phyloP scores from a whole-genome alignment of 139 green algal genomes.

The Asterochloris erici region DNA sequence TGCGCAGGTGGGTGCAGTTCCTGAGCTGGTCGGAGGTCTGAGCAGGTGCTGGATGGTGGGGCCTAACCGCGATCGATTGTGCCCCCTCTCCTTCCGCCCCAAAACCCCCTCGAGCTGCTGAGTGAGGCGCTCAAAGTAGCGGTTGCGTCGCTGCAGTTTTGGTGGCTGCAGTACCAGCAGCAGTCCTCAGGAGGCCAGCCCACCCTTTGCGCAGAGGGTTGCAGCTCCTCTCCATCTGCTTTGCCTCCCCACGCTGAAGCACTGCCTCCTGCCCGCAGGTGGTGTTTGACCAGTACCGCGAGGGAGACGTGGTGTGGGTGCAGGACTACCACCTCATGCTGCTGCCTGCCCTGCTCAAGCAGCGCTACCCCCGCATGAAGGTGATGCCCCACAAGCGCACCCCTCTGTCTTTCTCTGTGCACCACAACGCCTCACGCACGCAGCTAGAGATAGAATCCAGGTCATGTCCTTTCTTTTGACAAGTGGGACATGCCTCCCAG shows the following conservation, averaged over 20 bases:
- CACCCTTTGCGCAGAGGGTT: no score
- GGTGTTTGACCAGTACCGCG: conserved; percentile 70
- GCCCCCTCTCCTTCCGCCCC: neutral
- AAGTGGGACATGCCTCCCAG: no score
- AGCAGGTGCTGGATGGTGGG: neutral
- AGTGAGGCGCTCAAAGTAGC: no score
- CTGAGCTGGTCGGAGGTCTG: no score
- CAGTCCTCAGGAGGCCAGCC: no score
- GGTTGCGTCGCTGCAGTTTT: no score
- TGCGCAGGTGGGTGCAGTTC: conserved; percentile 22
- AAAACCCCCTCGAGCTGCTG: neutral
- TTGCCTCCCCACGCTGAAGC: neutral
- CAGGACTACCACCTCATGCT: conserved; percentile 98
- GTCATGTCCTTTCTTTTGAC: no score
- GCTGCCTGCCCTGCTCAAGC: conserved; percentile 87
- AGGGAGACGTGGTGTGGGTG: conserved; percentile 85
- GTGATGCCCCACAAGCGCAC: conserved; percentile 22
- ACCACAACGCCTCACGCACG: no score
- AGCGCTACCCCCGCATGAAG: conserved; percentile 70
- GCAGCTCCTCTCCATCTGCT: no score
- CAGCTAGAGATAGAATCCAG: no score
- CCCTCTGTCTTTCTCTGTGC: no score
- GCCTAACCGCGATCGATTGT: neutral
- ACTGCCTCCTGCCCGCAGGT: conserved; percentile 39
- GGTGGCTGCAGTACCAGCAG: no score